Evolutionary conservation across 495 filamentous ascomycete genomes (phyloP).

Genomic region (Wilcoxina mikolae): DNA sequence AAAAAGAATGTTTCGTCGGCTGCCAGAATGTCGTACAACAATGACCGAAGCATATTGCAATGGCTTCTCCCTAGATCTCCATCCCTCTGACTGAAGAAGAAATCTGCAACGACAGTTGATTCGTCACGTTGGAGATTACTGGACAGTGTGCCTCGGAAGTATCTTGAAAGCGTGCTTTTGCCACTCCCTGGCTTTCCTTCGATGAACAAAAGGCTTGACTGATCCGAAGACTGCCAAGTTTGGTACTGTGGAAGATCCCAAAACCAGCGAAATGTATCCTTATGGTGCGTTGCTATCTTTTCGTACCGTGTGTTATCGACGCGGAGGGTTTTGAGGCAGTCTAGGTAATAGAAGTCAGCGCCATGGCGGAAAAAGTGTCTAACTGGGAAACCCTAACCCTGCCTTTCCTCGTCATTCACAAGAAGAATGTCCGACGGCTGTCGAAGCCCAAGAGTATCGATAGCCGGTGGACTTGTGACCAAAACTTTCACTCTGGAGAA

Average conservation of each 20-base stretch:
- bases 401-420: background rate
- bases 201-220: constrained; percentile 3
- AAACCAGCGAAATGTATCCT: constrained; percentile 2
- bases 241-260: constrained; percentile 1
- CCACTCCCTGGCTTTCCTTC: no score
- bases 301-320: constrained; percentile 1
- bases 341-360: background rate
- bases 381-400: background rate
- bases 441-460: background rate
- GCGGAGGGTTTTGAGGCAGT: background rate
- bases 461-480: background rate
- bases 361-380: no score
- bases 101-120: background rate
- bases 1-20: constrained; percentile 2
- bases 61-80: background rate
- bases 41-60: background rate
- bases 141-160: constrained; percentile 1
- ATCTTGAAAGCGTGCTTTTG: constrained; percentile 8
- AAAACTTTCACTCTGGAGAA: background rate
- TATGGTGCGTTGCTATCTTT: constrained; percentile 3
- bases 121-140: background rate
- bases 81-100: constrained; percentile 1
- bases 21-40: background rate
- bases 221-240: background rate
- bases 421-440: background rate